Evolutionary conservation across 169 alveolate genomes (phyloP).

Genomic region (Cryptosporidium ryanae): DNA sequence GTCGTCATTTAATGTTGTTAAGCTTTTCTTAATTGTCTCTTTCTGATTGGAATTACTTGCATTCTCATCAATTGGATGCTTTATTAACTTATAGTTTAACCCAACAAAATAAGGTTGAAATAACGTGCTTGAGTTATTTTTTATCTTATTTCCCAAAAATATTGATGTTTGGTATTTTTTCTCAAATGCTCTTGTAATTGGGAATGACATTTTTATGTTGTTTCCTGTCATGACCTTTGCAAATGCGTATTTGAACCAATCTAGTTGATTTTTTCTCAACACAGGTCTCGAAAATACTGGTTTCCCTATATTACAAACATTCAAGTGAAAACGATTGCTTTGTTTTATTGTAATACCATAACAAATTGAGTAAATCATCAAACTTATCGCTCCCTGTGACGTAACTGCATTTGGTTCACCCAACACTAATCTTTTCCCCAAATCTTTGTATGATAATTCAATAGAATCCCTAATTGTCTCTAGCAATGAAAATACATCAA

Average conservation of each 20-base stretch:
- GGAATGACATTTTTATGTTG: slow-evolving; percentile 28
- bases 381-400: slow-evolving; percentile 25
- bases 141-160: slow-evolving; percentile 5
- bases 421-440: slow-evolving; percentile 1
- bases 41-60: not conserved
- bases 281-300: slow-evolving; percentile 69
- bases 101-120: slow-evolving; percentile 69
- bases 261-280: slow-evolving; percentile 46
- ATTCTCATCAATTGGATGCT: not conserved
- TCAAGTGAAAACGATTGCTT: slow-evolving; percentile 10
- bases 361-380: slow-evolving; percentile 46
- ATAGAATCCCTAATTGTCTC: slow-evolving; percentile 16
- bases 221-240: slow-evolving; percentile 8
- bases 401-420: slow-evolving; percentile 24
- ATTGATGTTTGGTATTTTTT: slow-evolving; percentile 21
- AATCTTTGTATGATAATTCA: slow-evolving; percentile 21
- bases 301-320: slow-evolving; percentile 22
- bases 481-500: slow-evolving; percentile 1
- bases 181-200: slow-evolving; percentile 47
- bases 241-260: slow-evolving; percentile 47
- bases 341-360: slow-evolving; percentile 48
- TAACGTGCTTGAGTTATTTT: not conserved
- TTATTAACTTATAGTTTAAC: slow-evolving; percentile 12
- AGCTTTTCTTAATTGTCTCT: slow-evolving; percentile 2
- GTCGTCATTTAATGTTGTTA: slow-evolving; percentile 37